Base-by-base conservation (phyloP, 1,284 basidiomycete genomes). In the Austroboletus rostrupii region DNA sequence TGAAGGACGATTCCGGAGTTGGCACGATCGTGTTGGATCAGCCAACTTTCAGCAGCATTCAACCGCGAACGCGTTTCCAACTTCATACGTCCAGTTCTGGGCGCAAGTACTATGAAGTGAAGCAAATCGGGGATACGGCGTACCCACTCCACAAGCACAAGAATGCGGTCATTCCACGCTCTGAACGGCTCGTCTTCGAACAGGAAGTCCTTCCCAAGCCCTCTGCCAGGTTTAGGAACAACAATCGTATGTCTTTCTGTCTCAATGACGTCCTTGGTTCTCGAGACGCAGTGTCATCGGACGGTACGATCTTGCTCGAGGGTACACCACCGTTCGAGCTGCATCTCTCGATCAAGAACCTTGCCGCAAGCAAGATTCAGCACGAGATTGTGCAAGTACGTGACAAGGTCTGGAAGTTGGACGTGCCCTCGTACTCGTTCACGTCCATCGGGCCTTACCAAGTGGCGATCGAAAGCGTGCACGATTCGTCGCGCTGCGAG, bases 321-420 rank as follows among this genome's bases (percentile, higher is more conserved):
- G 95, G 95, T 29, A 79, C 82, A n/a, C 83, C 93, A n/a, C 95
- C 95, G 1, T 98, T 97, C 76, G 76, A 73, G 37, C 69, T 97
- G 13, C 73, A 80, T 12, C 65, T 98, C 21, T 83, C 87, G 2
- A 82, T 94, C 62, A 89, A 79, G 64, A 87, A 85, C 65, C 75
- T 81, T 54, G 89, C 77, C 8, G 78, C 86, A 7, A 87, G 84
- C 59, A 78, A 83, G 47, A 70, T 81, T 26, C 75, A 81, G 50
- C 73, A 68, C 17, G 77, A 84, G 60, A 80, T 70, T 0, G 73
- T 95, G 44, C 72, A 80, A 49, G 72, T 85, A 7, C 72, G 72
- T 21, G 75, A 78, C n/a, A 69, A 78, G 48, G 74, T 78, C 5
- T 96, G 92, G 92, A 83, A 78, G 53, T 65, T 96, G 45, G 77